Evolutionary conservation across 768 basidiomycete species (phyloP), one percentile per base, ranked within the genome.

Genomic region (Rhizopogon vinicolor): DNA sequence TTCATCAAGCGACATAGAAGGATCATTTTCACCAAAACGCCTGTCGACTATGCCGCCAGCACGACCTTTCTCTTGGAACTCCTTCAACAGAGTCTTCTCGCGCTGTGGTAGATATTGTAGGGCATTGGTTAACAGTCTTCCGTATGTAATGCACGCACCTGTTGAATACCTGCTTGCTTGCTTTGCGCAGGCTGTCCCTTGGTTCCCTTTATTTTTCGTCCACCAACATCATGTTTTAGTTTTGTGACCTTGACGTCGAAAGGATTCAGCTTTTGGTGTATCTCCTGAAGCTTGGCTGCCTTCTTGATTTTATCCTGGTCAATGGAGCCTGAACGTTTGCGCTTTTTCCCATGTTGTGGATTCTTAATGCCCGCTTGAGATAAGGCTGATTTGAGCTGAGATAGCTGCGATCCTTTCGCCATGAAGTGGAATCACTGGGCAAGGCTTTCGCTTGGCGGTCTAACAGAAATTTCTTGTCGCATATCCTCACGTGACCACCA

Each of bases 11-110:
- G 90, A 87, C 82, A 98, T 85, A 9, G 85, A 80, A 2, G 94
- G 86, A 58, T 98, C 86, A 66, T 91, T 87, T 80, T 99, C 97
- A 73, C 97, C 97, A 66, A 98, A 98, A 18, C 97, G 87, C 51
- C 92, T 83, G 72, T 99, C 97, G 54, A 95, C 74, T 55, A 99
- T 86, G 5, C 94, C 91, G 5, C 94, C 95, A 9, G 89, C 85
- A 59, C 85, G 88, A 46, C 83, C 85, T 60, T 85, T 87, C 49
- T 89, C 82, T 57, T 92, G 83, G 52, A 85, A 88, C 72, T 98
- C 94, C 57, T 93, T 94, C 52, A 98, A 72, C 22, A 99, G 74
- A 0, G 86, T 89, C 76, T 88, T 88, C 69, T 89, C 91, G 46
- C 96, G 78, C 94, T 97, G 35, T 37, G 10, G 35, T 37, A 65